Conservation (phyloP, 148 eudicot species). For the Dysphania ambrosioides region DNA sequence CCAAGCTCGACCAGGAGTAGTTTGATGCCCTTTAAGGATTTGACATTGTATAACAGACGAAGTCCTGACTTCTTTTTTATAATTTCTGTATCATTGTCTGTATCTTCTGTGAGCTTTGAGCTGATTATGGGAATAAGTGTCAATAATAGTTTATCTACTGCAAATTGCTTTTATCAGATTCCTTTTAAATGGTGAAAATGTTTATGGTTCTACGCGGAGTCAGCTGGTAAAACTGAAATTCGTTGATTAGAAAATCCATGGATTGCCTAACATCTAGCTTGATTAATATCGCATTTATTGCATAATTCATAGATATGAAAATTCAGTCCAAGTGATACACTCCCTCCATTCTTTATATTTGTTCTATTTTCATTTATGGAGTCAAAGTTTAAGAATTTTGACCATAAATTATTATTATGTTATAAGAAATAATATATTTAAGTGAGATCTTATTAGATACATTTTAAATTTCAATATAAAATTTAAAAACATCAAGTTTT, state of each 20-base stretch:
- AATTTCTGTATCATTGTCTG: too few species aligned
- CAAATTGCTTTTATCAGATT: background rate
- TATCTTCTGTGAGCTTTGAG: slow-evolving; percentile 14
- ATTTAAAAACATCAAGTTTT: too few species aligned
- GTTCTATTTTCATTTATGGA: too few species aligned
- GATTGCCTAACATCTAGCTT: background rate
- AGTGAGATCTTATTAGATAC: too few species aligned
- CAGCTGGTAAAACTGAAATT: background rate
- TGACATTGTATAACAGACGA: background rate
- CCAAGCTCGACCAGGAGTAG: slow-evolving; percentile 93
- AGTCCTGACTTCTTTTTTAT: slow-evolving; percentile 14
- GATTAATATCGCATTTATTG: too few species aligned
- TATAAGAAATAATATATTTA: too few species aligned
- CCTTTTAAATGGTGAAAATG: background rate
- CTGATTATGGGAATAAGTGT: slow-evolving; percentile 20
- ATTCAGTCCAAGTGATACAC: too few species aligned
- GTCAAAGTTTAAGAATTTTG: too few species aligned
- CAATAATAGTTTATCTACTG: background rate
- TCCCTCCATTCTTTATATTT: too few species aligned
- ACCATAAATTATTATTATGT: too few species aligned
- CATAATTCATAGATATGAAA: background rate
- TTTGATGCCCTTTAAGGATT: slow-evolving; percentile 62
- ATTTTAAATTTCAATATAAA: too few species aligned
- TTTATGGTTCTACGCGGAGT: background rate
- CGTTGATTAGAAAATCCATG: background rate